Base-by-base conservation (phyloP, 306 rosid genomes). In the Gleditsia sinensis region DNA sequence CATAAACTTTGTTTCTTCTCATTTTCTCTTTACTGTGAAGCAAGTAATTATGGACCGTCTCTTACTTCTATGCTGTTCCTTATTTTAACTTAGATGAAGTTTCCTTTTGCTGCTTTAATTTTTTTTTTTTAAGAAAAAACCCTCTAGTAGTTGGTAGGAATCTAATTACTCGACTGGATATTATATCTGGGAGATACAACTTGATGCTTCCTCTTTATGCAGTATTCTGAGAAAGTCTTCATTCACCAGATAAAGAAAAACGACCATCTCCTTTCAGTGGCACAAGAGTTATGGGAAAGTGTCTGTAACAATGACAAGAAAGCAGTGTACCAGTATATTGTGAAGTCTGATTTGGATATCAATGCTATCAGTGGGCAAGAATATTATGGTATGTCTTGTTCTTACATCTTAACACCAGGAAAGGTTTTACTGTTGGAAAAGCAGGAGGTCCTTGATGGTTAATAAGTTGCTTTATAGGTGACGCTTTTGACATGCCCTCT, bases 151-250 rank as follows among this genome's bases (percentile, higher is more conserved):
- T 51, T 50, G 63, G 34, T 20, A 48, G 65, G 16, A 77, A 67
- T 53, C 36, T 60, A 71, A 68, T 80, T 56, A 28, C 64, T 43
- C 39, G 67, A 9, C 20, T 21, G 65, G 59, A 78, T 54, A 75
- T 81, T 14, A 32, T 69, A 65, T 56, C 60, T 28, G 37, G 77
- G 61, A 63, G 56, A 50, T 71, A 64, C 54, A 72, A 78, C 61
- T 36, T 63, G 67, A 82, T 51, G 69, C 69, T 69, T 77, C 69
- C 56, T 65, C 36, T 68, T 30, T 71, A 60, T 88, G 83, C 94
- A 91, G 97, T 91, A 91, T 82, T 73, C 76, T 16, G 87, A 91
- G 77, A 91, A 89, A 70, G 72, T 65, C 21, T 91, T 87, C 61
- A 69, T 89, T 67, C 74, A 78, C 71, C 88, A 54, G 63, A 68